Base-by-base conservation (phyloP, 2,329 filamentous ascomycete species). In the Emmonsiellopsis sp. region DNA sequence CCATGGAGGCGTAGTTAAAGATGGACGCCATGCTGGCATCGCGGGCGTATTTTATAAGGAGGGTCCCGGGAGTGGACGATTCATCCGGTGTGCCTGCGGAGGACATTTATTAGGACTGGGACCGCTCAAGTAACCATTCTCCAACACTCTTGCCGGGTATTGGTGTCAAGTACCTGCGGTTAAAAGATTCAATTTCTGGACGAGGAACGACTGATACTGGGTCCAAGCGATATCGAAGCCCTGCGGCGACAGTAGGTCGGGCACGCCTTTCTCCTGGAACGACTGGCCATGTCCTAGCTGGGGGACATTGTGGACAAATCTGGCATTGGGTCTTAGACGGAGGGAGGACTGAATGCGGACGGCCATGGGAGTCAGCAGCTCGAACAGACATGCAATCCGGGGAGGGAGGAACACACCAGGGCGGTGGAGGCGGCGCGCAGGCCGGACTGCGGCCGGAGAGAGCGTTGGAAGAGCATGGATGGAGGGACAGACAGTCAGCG, bases 1-100 rank as follows among this genome's bases (percentile, higher is more conserved):
- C 88, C 87, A 95, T 95, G 63, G 89, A 95, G 70, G 93, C 93
- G 70, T 94, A 83, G 80, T 97, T 98, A 83, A 98, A 98, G 68
- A 86, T 76, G 62, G 85, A 79, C 42, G 93, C 93, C 58, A 81
- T 78, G 61, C 79, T 78, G 44, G 92, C 86, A 65, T 93, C 82
- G 70, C 90, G 89, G 56, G 92, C 87, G 55, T 85, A 85, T 65
- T 82, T 77, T 65, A 92, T 77, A 65, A 87, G 73, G 65, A 95
- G 83, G 46, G 83, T 76, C 70, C 87, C 84, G 57, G 82, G 71
- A 50, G 79, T 74, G 60, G 79, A 74, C 67, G 81, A 73, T 60
- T 84, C 84, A 64, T 81, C 79, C 15, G 82, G 75, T 61, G 81
- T 85, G 61, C 81, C 86, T 89, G 61, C 51, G 49, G 11, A 49